These are phyloP conservation scores for Aspergillus piperis DNA, from an alignment of 2,329 filamentous ascomycete species.

Conservation along the genomic window DNA sequence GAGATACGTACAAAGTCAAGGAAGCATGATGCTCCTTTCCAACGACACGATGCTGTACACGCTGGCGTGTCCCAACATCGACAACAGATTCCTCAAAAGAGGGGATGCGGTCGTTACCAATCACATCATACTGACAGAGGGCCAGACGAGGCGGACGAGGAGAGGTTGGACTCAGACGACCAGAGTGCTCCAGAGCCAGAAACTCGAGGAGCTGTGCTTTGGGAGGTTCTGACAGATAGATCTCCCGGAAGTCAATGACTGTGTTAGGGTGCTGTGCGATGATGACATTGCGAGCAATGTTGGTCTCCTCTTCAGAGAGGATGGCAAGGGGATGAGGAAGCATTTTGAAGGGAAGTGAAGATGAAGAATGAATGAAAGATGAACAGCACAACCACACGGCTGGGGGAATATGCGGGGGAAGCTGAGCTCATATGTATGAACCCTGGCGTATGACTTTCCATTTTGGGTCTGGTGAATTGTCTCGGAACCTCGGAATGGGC, in stretches of 20 bases:
- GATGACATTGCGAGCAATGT: constrained; percentile 37
- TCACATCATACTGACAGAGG: constrained; percentile 59
- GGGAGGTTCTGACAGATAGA: constrained; percentile 53
- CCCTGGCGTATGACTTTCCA: background rate
- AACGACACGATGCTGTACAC: constrained; percentile 49
- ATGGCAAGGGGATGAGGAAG: constrained; percentile 36
- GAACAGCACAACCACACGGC: background rate
- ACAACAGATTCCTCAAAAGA: constrained; percentile 59
- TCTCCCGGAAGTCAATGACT: constrained; percentile 50
- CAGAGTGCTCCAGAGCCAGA: constrained; percentile 51
- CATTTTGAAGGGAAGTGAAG: constrained; percentile 19
- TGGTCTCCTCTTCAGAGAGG: constrained; percentile 38
- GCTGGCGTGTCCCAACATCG: constrained; percentile 47
- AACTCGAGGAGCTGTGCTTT: constrained; percentile 53
- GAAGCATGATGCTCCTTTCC: constrained; percentile 52
- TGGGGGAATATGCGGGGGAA: constrained; percentile 5
- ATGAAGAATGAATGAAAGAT: background rate
- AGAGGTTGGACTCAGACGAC: constrained; percentile 41
- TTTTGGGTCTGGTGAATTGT: background rate
- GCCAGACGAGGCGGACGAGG: constrained; percentile 53
- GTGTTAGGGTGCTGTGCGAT: constrained; percentile 31
- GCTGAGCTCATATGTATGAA: background rate
- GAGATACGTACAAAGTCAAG: constrained; percentile 45
- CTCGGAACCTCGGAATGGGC: constrained; percentile 10
- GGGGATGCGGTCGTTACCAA: constrained; percentile 53